Conservation (phyloP, 768 basidiomycete species). For the Rhizopogon rudus region DNA sequence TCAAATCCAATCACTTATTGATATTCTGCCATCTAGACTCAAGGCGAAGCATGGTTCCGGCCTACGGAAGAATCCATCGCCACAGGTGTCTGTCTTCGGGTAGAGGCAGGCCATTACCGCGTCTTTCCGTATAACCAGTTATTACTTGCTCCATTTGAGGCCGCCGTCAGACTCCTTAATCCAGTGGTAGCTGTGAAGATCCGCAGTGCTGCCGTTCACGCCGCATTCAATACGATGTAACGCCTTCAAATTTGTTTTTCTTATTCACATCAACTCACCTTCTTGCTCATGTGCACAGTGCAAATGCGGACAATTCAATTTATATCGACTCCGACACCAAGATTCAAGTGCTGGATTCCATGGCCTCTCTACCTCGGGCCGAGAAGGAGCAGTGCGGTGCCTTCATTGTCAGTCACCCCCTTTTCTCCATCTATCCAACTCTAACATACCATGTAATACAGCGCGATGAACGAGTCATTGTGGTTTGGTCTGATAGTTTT, state of each 20-base stretch:
- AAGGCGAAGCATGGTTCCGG: conserved; percentile 82
- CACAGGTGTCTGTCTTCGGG: conserved; percentile 72
- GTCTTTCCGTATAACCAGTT: conserved; percentile 82
- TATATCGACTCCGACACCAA: conserved; percentile 76
- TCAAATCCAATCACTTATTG: neutral
- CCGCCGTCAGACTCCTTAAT: conserved; percentile 67
- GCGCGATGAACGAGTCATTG: conserved; percentile 78
- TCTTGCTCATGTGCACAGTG: conserved; percentile 27
- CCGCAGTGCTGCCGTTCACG: conserved; percentile 76
- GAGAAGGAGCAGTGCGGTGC: conserved; percentile 92
- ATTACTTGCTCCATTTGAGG: conserved; percentile 73
- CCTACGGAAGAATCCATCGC: conserved; percentile 74
- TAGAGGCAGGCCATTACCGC: conserved; percentile 63
- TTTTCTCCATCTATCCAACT: neutral
- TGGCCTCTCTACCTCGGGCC: conserved; percentile 63
- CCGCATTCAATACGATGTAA: conserved; percentile 66
- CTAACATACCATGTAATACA: conserved; percentile 18
- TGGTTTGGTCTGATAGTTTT: conserved; percentile 82
- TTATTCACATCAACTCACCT: conserved; percentile 13
- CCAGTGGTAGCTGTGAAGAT: conserved; percentile 82
- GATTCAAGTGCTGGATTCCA: conserved; percentile 77
- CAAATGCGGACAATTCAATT: conserved; percentile 50
- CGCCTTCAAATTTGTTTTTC: too few species aligned
- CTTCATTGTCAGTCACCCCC: conserved; percentile 58
- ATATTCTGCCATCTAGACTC: conserved; percentile 42